Evolutionary conservation across 148 eudicot genomes (phyloP).

Genomic region (Rhododendron simsii): DNA sequence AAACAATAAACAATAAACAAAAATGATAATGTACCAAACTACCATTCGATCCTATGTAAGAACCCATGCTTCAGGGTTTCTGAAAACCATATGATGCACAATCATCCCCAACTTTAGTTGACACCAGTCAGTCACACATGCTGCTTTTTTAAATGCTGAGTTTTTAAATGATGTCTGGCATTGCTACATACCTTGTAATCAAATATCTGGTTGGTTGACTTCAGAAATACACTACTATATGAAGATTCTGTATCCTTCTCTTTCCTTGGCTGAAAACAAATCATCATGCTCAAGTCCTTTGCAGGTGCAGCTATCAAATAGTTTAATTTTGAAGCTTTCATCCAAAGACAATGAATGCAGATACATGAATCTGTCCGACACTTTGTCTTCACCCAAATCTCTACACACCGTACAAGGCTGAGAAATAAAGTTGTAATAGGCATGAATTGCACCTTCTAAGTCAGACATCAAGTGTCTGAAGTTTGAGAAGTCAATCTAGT

Average conservation of each 20-base stretch:
- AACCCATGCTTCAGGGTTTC: not conserved
- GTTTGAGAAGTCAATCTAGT: constrained; percentile 65
- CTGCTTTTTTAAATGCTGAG: not conserved
- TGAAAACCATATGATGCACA: not conserved
- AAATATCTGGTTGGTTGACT: too few relatives aligned
- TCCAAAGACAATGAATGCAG: constrained; percentile 42
- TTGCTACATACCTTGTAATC: constrained; percentile 30
- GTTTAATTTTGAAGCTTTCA: constrained; percentile 52
- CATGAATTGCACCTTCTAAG: constrained; percentile 61
- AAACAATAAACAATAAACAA: not conserved
- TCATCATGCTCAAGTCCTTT: constrained; percentile 92
- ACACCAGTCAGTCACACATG: not conserved
- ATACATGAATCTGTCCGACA: constrained; percentile 28
- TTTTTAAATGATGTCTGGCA: not conserved
- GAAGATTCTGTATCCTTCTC: constrained; percentile 41
- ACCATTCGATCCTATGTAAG: not conserved
- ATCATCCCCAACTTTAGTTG: not conserved
- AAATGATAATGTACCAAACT: not conserved
- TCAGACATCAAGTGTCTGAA: constrained; percentile 82
- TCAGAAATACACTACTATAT: constrained; percentile 26
- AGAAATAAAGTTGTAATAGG: too few relatives aligned
- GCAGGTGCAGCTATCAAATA: constrained; percentile 84
- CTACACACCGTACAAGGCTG: constrained; percentile 57
- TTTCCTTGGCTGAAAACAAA: constrained; percentile 61
- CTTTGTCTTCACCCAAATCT: constrained; percentile 27